Conservation (phyloP, 129 eudicot species). For the Pittosporum tobira region DNA sequence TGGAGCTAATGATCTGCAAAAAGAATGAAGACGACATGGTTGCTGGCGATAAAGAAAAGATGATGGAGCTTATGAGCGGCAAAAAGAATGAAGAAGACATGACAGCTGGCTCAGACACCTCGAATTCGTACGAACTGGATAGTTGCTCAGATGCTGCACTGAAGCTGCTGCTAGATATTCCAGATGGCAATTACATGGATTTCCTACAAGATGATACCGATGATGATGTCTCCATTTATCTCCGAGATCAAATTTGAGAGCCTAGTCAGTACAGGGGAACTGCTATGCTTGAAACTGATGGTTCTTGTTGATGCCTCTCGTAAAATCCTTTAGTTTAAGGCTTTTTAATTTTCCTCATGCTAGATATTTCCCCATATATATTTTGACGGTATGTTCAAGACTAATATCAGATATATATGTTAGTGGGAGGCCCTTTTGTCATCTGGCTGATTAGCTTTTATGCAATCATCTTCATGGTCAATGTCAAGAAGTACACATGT, state of each 20-base stretch:
- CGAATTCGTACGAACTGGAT: constrained; percentile 38
- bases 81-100: constrained; percentile 13
- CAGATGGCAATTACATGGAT: constrained; percentile 40
- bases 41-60: constrained; percentile 14
- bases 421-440: neutral
- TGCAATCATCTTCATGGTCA: neutral
- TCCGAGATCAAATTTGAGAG: constrained; percentile 10
- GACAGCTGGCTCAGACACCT: constrained; percentile 23
- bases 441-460: neutral
- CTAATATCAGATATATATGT: neutral
- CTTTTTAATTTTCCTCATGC: neutral
- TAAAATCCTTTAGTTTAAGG: neutral
- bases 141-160: constrained; percentile 41
- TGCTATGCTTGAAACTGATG: neutral
- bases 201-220: constrained; percentile 26
- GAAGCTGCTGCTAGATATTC: constrained; percentile 57
- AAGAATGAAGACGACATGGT: constrained; percentile 13
- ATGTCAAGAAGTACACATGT: neutral
- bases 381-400: constrained; percentile 10
- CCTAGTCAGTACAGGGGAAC: neutral
- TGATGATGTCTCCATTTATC: constrained; percentile 22
- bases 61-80: constrained; percentile 19
- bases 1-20: constrained; percentile 25
- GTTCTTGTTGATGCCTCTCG: neutral
- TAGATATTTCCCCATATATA: neutral